phyloP scores from a whole-genome alignment of 2,329 filamentous ascomycete species.

The Neofusicoccum sp. region DNA sequence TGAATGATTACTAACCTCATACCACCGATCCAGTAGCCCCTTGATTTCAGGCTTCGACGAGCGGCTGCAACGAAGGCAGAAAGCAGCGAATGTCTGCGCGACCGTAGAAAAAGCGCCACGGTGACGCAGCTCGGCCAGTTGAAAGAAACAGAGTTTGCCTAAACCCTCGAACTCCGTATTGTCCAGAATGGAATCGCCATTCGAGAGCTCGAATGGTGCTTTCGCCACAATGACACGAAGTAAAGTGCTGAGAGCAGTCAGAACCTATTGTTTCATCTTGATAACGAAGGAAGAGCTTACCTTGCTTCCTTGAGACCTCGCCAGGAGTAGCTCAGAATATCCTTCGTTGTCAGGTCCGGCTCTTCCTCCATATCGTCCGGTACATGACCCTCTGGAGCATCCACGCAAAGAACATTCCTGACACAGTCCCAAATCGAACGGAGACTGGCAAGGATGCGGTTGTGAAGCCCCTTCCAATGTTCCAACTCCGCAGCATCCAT shows the following conservation, averaged over 20 bases:
- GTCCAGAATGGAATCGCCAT: conserved; percentile 26
- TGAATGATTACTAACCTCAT: conserved; percentile 45
- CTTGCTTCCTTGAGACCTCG: conserved; percentile 93
- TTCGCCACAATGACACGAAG: conserved; percentile 53
- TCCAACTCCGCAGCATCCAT: conserved; percentile 12
- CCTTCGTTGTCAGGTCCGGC: conserved; percentile 78
- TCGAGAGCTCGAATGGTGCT: conserved; percentile 35
- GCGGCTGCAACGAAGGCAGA: conserved; percentile 69
- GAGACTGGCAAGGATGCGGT: conserved; percentile 63
- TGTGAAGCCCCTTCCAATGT: conserved; percentile 50
- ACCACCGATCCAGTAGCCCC: conserved; percentile 67
- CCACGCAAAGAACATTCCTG: conserved; percentile 79
- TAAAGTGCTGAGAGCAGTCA: conserved; percentile 61
- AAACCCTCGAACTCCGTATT: conserved; percentile 63
- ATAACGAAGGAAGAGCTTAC: conserved; percentile 46
- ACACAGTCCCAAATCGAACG: conserved; percentile 76
- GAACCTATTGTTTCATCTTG: not conserved
- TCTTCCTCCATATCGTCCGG: conserved; percentile 74
- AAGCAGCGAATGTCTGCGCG: conserved; percentile 80
- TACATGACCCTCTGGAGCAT: conserved; percentile 88
- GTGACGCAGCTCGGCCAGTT: conserved; percentile 82
- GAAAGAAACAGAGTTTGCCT: conserved; percentile 75
- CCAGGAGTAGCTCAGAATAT: conserved; percentile 92
- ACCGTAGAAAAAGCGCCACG: conserved; percentile 93
- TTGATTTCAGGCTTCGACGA: conserved; percentile 49